phyloP scores from a whole-genome alignment of 2,329 filamentous ascomycete genomes.

The Xylariaceae sp. region DNA sequence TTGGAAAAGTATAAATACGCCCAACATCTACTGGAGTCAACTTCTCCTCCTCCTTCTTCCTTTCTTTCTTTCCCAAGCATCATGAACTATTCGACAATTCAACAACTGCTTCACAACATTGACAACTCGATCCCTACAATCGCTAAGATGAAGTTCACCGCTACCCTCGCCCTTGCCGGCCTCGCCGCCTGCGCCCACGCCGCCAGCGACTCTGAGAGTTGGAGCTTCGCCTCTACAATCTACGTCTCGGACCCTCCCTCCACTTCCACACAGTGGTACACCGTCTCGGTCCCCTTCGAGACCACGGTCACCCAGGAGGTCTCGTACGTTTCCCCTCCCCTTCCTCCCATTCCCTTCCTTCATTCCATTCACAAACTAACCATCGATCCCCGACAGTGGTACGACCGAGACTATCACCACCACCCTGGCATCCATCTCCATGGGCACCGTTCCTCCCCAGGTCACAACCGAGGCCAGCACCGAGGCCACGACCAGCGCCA shows the following conservation, averaged over 20 bases:
- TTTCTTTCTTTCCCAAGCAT: too few species aligned
- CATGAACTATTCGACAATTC: too few species aligned
- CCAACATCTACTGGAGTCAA: too few species aligned
- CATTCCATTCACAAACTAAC: neutral
- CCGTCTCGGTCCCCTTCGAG: slow-evolving; percentile 5
- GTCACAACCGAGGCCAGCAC: too few species aligned
- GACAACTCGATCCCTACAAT: neutral
- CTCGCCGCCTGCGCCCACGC: neutral
- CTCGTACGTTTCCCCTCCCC: slow-evolving; percentile 8
- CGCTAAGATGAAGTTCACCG: slow-evolving; percentile 1
- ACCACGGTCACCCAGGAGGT: slow-evolving; percentile 7
- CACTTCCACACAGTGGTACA: neutral
- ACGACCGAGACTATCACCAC: slow-evolving; percentile 3
- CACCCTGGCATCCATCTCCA: slow-evolving; percentile 9
- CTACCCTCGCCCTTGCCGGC: neutral
- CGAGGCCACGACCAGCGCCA: too few species aligned
- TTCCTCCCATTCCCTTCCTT: neutral
- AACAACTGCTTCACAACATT: too few species aligned
- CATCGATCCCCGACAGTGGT: slow-evolving; percentile 2
- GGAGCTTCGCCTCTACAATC: slow-evolving; percentile 12
- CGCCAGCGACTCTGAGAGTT: neutral
- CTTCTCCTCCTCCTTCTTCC: too few species aligned
- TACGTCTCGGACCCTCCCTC: neutral
- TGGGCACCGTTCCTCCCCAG: slow-evolving; percentile 7
- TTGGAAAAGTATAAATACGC: too few species aligned